These are phyloP conservation scores for Barbarea vulgaris DNA, from an alignment of 345 rosid species.

Conservation along the genomic window DNA sequence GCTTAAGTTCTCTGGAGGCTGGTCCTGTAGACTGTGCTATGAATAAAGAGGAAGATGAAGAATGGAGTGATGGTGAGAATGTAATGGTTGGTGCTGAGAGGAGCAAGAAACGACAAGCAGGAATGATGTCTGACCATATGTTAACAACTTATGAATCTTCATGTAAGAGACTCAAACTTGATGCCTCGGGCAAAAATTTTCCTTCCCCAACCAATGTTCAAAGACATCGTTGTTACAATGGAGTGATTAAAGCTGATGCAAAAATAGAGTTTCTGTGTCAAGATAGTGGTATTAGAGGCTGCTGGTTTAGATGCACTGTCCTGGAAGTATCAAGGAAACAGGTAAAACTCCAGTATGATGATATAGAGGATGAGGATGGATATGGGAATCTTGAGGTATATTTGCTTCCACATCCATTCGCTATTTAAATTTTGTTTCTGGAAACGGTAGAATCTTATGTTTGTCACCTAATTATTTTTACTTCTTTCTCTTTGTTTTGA, in stretches of 20 bases:
- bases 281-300: conserved; percentile 97
- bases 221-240: conserved; percentile 44
- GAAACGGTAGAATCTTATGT: neutral
- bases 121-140: conserved; percentile 45
- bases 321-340: conserved; percentile 64
- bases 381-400: conserved; percentile 86
- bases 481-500: conserved; percentile 17
- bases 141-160: conserved; percentile 46
- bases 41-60: conserved; percentile 61
- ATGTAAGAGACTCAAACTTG: conserved; percentile 52
- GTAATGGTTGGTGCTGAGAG: conserved; percentile 67
- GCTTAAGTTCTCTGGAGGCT: conserved; percentile 59
- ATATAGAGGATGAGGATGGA: conserved; percentile 82
- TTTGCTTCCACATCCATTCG: conserved; percentile 5
- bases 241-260: conserved; percentile 56
- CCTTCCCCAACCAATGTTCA: conserved; percentile 57
- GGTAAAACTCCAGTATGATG: conserved; percentile 85
- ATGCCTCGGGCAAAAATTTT: conserved; percentile 53
- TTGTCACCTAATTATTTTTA: conserved; percentile 7
- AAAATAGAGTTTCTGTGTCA: conserved; percentile 85
- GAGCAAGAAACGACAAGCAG: conserved; percentile 50
- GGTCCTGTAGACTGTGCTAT: conserved; percentile 48
- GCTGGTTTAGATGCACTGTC: conserved; percentile 94
- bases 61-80: conserved; percentile 53
- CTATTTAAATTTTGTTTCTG: neutral